Evolutionary conservation across 2,329 filamentous ascomycete genomes (phyloP).

Genomic region (Aspergillus sclerotialis): DNA sequence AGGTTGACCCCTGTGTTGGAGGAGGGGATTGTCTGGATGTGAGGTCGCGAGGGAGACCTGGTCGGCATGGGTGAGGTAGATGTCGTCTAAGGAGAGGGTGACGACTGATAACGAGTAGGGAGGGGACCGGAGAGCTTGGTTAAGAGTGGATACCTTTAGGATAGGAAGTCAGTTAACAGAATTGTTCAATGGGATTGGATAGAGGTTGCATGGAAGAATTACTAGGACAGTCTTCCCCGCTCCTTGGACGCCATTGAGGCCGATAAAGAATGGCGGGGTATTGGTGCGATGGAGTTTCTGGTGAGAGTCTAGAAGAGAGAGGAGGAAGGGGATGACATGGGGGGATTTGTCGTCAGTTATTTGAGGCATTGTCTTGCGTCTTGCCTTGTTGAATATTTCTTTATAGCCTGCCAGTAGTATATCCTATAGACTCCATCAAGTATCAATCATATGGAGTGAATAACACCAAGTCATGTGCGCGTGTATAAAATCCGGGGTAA

Average conservation of each 20-base stretch:
- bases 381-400: too few relatives aligned
- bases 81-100: slow-evolving; percentile 79
- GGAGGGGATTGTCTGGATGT: slow-evolving; percentile 64
- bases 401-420: too few relatives aligned
- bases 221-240: slow-evolving; percentile 87
- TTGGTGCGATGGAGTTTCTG: slow-evolving; percentile 32
- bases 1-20: slow-evolving; percentile 77
- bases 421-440: too few relatives aligned
- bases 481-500: too few relatives aligned
- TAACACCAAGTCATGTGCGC: too few relatives aligned
- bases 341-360: slow-evolving; percentile 72
- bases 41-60: slow-evolving; percentile 59
- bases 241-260: slow-evolving; percentile 86
- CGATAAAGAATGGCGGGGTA: slow-evolving; percentile 68
- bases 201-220: too few relatives aligned
- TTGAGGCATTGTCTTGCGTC: slow-evolving; percentile 44
- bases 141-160: slow-evolving; percentile 53
- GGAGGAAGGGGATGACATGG: slow-evolving; percentile 71
- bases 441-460: too few relatives aligned
- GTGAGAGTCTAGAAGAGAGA: slow-evolving; percentile 52
- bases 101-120: slow-evolving; percentile 57
- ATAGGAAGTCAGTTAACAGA: neutral
- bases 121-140: slow-evolving; percentile 50
- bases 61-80: slow-evolving; percentile 69
- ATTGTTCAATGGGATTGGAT: too few relatives aligned